These are phyloP conservation scores for Penicillium waksmanii DNA, from an alignment of 495 filamentous ascomycete genomes.

Conservation along the genomic window DNA sequence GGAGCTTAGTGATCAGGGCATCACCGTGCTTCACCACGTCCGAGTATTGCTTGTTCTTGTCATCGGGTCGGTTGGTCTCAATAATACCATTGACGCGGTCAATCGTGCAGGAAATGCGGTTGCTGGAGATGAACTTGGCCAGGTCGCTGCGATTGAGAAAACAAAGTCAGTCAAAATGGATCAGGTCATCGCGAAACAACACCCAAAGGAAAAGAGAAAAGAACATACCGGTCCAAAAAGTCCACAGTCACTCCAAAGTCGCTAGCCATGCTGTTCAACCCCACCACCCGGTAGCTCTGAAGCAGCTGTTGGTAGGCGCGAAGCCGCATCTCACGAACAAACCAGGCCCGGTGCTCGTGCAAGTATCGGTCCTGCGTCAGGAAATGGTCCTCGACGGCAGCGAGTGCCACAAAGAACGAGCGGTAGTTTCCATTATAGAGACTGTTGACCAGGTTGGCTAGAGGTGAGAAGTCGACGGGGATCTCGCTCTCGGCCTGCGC, in stretches of 20 bases:
- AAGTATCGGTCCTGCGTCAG: constrained; percentile 91
- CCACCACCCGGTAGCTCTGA: constrained; percentile 97
- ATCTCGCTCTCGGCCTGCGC: constrained; percentile 74
- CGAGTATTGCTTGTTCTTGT: constrained; percentile 98
- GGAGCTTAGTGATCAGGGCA: constrained; percentile 94
- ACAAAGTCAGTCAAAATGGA: constrained; percentile 12
- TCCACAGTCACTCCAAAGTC: constrained; percentile 97
- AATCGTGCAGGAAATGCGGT: constrained; percentile 93
- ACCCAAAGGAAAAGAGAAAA: neutral
- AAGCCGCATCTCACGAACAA: constrained; percentile 95
- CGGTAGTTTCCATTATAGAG: constrained; percentile 93
- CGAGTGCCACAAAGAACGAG: constrained; percentile 87
- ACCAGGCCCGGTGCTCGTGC: constrained; percentile 92
- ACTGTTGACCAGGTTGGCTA: constrained; percentile 85
- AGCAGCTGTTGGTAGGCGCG: constrained; percentile 94
- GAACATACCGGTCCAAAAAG: constrained; percentile 81
- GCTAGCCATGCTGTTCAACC: constrained; percentile 90
- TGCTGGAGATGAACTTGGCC: constrained; percentile 93
- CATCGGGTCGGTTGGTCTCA: constrained; percentile 95
- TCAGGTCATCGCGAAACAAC: neutral
- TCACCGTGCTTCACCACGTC: constrained; percentile 97
- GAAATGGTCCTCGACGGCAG: constrained; percentile 92
- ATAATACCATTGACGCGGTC: constrained; percentile 97
- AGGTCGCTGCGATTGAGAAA: constrained; percentile 67
- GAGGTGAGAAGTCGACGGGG: constrained; percentile 76